A percentile compares a stretch with the other conserved stretches of the same genome.
These are phyloP conservation scores for Sphagnum fallax DNA, from an alignment of 228 moss, liverwort and hornwort species.

Conservation along the genomic window DNA sequence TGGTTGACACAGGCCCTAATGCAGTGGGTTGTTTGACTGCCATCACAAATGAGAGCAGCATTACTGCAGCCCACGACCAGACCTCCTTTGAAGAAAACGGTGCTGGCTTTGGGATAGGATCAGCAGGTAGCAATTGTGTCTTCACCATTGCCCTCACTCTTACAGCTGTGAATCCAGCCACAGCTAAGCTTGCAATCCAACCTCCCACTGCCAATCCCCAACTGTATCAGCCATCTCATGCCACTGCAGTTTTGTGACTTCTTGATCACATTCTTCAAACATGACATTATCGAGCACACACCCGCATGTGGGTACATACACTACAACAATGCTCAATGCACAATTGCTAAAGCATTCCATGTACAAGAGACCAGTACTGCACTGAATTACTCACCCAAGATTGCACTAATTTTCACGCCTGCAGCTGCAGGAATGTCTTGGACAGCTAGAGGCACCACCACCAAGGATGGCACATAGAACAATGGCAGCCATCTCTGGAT, in stretches of 20 bases:
- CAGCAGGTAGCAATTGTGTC: constrained; percentile 70
- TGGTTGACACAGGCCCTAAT: constrained; percentile 61
- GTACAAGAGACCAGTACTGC: too few relatives aligned
- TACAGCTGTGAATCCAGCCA: constrained; percentile 78
- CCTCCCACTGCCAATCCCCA: constrained; percentile 65
- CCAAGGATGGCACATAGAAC: constrained; percentile 96
- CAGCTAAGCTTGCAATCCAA: constrained; percentile 70
- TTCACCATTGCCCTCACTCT: constrained; percentile 73
- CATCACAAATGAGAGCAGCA: constrained; percentile 50
- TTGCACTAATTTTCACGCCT: constrained; percentile 68
- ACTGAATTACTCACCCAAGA: constrained; percentile 47
- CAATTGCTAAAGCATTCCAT: too few relatives aligned
- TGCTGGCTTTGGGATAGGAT: constrained; percentile 71
- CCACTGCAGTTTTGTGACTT: too few relatives aligned
- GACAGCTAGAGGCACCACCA: constrained; percentile 81
- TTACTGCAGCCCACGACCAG: constrained; percentile 35
- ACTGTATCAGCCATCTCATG: neutral
- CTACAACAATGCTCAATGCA: too few relatives aligned
- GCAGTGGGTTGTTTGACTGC: constrained; percentile 73
- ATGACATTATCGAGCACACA: too few relatives aligned
- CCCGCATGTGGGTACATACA: too few relatives aligned
- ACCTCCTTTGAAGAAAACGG: constrained; percentile 73
- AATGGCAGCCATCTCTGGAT: constrained; percentile 98
- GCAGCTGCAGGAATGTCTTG: constrained; percentile 74
- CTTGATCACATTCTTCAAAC: too few relatives aligned